Evolutionary conservation across 805 yeast genomes (phyloP).

Genomic region (Priceomyces castillae): DNA sequence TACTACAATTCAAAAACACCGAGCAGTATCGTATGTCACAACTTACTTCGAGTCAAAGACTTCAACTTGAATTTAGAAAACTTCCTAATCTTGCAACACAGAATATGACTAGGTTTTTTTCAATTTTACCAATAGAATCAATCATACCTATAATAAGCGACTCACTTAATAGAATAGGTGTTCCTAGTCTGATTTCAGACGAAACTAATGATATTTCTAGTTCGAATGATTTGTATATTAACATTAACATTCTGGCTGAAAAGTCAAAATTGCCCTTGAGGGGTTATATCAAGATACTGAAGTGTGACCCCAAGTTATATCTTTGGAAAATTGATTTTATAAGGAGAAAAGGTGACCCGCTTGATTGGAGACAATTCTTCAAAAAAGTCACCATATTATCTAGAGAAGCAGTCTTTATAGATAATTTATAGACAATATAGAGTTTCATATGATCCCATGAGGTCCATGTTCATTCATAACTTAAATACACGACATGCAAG

Average conservation of each 20-base stretch:
- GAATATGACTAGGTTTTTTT: slow-evolving; percentile 52
- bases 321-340: slow-evolving; percentile 47
- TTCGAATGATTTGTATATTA: slow-evolving; percentile 1
- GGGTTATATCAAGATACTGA: slow-evolving; percentile 46
- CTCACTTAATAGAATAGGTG: slow-evolving; percentile 43
- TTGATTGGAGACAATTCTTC: slow-evolving; percentile 71
- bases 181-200: slow-evolving; percentile 17
- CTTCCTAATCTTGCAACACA: slow-evolving; percentile 28
- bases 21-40: slow-evolving; percentile 16
- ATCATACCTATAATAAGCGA: slow-evolving; percentile 41
- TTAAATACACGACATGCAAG: no score
- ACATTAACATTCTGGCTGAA: slow-evolving; percentile 27
- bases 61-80: background rate
- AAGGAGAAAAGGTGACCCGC: slow-evolving; percentile 61
- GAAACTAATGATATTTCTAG: background rate
- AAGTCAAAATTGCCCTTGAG: slow-evolving; percentile 42
- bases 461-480: no score
- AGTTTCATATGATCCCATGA: no score
- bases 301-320: slow-evolving; percentile 28
- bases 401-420: slow-evolving; percentile 53
- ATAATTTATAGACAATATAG: background rate
- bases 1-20: slow-evolving; percentile 42
- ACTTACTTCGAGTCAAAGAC: slow-evolving; percentile 7
- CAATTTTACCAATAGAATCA: slow-evolving; percentile 41
- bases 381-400: slow-evolving; percentile 55